These are phyloP conservation scores for Chenopodium berlandieri DNA, from an alignment of 148 eudicot species.

Conservation along the genomic window DNA sequence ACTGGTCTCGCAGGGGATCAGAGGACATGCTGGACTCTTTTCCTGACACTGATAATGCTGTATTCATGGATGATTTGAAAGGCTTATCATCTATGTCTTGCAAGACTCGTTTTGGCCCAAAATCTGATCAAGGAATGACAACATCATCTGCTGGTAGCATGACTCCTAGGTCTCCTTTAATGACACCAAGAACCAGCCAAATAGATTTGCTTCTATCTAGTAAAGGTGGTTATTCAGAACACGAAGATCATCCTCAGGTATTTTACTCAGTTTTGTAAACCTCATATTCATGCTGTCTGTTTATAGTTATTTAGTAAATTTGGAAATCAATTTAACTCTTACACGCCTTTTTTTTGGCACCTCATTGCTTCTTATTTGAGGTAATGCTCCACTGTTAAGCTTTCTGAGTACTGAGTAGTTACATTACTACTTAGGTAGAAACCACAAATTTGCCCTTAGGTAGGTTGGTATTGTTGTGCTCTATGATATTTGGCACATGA, in stretches of 20 bases:
- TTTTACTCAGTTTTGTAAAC: background rate
- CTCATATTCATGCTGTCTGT: background rate
- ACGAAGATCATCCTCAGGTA: conserved; percentile 95
- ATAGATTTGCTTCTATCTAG: conserved; percentile 83
- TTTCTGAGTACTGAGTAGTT: background rate
- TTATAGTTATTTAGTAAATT: background rate
- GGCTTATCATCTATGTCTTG: conserved; percentile 86
- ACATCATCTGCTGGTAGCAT: conserved; percentile 97
- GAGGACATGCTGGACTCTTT: conserved; percentile 95
- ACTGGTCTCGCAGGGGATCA: conserved; percentile 97
- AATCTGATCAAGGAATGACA: conserved; percentile 99
- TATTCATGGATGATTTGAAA: conserved; percentile 80
- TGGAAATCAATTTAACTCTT: background rate
- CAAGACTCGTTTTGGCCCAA: conserved; percentile 94
- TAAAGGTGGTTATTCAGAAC: conserved; percentile 83
- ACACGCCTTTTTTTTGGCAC: background rate
- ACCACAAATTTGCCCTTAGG: background rate
- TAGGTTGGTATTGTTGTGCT: no score
- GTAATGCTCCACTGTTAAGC: background rate
- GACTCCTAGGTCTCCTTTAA: conserved; percentile 93
- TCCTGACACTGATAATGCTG: conserved; percentile 79
- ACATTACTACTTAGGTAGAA: background rate
- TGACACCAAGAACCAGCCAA: conserved; percentile 82
- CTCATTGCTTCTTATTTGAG: background rate
- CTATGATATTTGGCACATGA: no score